Base-by-base conservation (phyloP, 805 yeast species). In the Starmerella asiatica region DNA sequence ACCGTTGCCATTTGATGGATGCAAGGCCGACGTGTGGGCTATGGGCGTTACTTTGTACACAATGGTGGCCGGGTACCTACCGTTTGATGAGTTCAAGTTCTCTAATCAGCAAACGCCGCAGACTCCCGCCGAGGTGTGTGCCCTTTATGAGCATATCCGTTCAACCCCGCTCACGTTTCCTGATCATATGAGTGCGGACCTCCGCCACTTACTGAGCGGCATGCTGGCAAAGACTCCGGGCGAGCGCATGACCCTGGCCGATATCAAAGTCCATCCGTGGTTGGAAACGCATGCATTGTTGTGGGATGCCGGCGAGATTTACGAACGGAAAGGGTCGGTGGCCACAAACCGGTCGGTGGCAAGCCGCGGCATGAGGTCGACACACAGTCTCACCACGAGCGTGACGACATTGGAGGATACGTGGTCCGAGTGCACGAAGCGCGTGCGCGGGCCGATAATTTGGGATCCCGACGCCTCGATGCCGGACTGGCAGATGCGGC, bases 21-120 rank as follows among this genome's bases (percentile, higher is more conserved):
- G 81, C 56, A 69, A 77, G 40, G 79, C 88, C 32, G 98, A 88
- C 60, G 75, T 88, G n/a, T 88, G 98, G 98, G 88, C 97, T 0
- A 59, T 86, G 45, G 98, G 98, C 5, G 81, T 88, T 3, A 84
- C 96, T 0, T 63, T 91, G 19, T 88, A 77, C 57, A 81, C 94
- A 56, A 63, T 88, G 37, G 56, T 79, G n/a, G 84, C 79, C 59
- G 97, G 97, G 5, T 68, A 67, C 45, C 69, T 91, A 34, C 98
- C 98, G 3, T 88, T 88, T 57, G 71, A 76, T 53, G 84, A 82
- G 1, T 11, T 11, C 26, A 11, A 11, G 9, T 7, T 23, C 9
- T 23, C 9, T 11, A 76, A 70, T 21, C 96, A 88, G 57, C 86
- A 93, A 17, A 79, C 79, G 38, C 86, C 86, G 55, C 95, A 94